Evolutionary conservation across 495 filamentous ascomycete genomes (phyloP), one percentile per base, ranked within the genome.

Genomic region (Neurospora tetrasperma): DNA sequence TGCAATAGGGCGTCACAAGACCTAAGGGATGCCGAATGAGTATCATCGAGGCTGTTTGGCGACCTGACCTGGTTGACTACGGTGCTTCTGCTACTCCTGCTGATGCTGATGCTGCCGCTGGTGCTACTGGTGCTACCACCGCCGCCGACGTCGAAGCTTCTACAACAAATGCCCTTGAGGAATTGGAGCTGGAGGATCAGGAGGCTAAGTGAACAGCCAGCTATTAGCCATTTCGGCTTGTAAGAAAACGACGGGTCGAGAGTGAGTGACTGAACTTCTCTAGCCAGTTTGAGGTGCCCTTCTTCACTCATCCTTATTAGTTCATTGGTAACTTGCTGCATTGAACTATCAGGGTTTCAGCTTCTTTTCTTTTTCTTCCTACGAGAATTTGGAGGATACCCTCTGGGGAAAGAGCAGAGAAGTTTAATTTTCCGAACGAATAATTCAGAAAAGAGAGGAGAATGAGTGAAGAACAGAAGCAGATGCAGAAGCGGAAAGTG

Each of bases 41-140:
- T 71, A 80, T 86, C 69, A 74, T 87, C 62, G 85, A 87, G 76
- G 85, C 85, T 8, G 82, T 86, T 12, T 87, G 85, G 85, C 76
- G 82, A 73, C 82, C 82, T 6, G 73, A 75, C 11, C 2, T 31
- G 5, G 20, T 35, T 10, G 43, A 62, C 20, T 23, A 48, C 5
- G 20, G 31, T n/a, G 42, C 7, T 44, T 59, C 48, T 59, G 48
- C 48, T 2, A 5, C 23, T 31, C 4, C 48, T 31, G 23, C 27
- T 66, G 14, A 14, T 14, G 12, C 35, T 38, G 35, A 38, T 38
- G 35, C 46, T 11, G n/a, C 20, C n/a, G n/a, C n/a, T n/a, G n/a
- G n/a, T 54, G 23, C 31, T 20, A 23, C 12, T 59, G 48, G 4
- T 62, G 54, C 11, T 62, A 35, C 14, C 23, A 27, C 54, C 7